Evolutionary conservation across 306 rosid genomes (phyloP).

Genomic region (Cicer pinnatifidum): DNA sequence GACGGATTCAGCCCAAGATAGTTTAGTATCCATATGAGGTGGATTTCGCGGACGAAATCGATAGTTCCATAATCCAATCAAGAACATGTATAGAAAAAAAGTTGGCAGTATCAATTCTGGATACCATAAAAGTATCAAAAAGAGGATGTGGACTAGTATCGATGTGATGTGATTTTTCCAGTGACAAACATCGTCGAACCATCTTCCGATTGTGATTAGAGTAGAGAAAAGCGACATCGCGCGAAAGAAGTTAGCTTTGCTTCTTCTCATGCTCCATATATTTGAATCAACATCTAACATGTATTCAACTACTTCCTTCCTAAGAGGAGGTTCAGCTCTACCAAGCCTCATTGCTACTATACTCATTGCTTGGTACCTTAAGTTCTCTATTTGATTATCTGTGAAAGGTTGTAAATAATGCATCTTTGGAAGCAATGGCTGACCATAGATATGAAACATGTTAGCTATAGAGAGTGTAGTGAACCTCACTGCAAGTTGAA

Average conservation of each 20-base stretch:
- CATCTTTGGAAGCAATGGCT: constrained; percentile 88
- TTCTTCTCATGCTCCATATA: constrained; percentile 92
- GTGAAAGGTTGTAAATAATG: constrained; percentile 84
- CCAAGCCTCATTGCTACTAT: constrained; percentile 72
- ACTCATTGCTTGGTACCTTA: constrained; percentile 81
- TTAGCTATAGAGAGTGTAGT: constrained; percentile 68
- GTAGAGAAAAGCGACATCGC: constrained; percentile 73
- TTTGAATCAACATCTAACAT: constrained; percentile 87
- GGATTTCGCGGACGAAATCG: constrained; percentile 69
- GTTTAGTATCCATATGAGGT: constrained; percentile 77
- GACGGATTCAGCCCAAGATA: constrained; percentile 82
- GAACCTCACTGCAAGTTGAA: constrained; percentile 77
- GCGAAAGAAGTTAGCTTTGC: constrained; percentile 92
- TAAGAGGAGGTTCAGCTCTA: constrained; percentile 81
- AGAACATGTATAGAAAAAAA: constrained; percentile 72
- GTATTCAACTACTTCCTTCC: constrained; percentile 88
- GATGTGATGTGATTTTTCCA: constrained; percentile 84
- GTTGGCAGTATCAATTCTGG: constrained; percentile 90
- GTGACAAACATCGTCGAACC: constrained; percentile 73
- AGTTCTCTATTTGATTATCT: constrained; percentile 74
- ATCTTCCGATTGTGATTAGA: constrained; percentile 54
- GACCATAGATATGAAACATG: constrained; percentile 67
- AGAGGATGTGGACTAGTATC: constrained; percentile 70
- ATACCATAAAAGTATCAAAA: constrained; percentile 71
- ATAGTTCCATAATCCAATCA: constrained; percentile 86